Evolutionary conservation across 345 rosid species (phyloP), one percentile per base, ranked within the genome.

Genomic region (Bruguiera parviflora): DNA sequence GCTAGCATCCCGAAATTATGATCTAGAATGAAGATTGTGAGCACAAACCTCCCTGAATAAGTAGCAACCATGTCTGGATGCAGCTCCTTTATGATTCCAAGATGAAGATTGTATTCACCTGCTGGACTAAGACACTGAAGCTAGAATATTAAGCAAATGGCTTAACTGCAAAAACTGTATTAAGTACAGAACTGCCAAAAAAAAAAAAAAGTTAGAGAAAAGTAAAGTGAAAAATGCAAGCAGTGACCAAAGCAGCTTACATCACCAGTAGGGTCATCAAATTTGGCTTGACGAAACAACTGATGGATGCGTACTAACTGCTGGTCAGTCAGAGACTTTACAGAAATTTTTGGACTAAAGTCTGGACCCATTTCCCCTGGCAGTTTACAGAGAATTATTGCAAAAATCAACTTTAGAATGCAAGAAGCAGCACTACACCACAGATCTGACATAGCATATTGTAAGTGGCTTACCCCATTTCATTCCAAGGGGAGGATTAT

Each of bases 11-110:
- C 13, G 35, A 24, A 24, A 24, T 22, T 4, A 22, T 10, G 35
- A 57, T 32, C 32, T 24, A 55, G 69, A 73, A 77, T 39, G 25
- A 8, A 65, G 73, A 21, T 73, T 61, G 72, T 27, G 47, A 65
- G 63, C 53, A 78, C 92, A 85, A 13, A 94, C 98, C 98, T 94
- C 81, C 98, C 96, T 5, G 98, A 91, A 83, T 86, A 84, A 52
- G 98, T 94, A 58, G 98, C 96, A 68, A 94, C 97, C 96, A 94
- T 82, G 77, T 91, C 96, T 60, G 98, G 98, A 83, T 94, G 97
- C 66, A 94, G 84, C 88, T 94, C 98, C 84, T 94, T 94, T 76
- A 94, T 87, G 72, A 94, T 91, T 72, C 98, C 98, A 65, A 91
- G 89, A 72, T 96, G 98, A 69, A 94, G 98, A 85, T 94, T 94